Percentiles rank a stretch among this genome's conserved stretches.
Conservation (phyloP, 1,139 yeast species). For the Geotrichum restrictum region DNA sequence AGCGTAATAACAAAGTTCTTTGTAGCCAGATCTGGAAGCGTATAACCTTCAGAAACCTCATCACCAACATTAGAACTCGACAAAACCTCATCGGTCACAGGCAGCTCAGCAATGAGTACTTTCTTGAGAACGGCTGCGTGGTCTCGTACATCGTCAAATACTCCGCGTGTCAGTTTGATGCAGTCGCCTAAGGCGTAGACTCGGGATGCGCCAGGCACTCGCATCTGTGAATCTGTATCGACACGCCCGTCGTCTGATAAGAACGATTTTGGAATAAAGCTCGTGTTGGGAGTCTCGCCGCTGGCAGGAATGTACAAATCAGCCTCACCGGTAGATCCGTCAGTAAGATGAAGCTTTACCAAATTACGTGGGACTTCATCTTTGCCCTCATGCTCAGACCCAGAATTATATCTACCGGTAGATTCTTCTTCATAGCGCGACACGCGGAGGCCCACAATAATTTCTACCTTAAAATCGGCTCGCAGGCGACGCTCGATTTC, state of each 20-base stretch:
- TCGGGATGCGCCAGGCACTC: neutral
- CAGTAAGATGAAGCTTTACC: constrained; percentile 2
- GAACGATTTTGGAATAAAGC: constrained; percentile 3
- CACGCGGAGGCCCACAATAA: constrained; percentile 5
- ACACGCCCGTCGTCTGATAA: neutral
- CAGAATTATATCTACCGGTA: too few species aligned
- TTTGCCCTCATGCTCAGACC: too few species aligned
- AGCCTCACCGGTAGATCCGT: constrained; percentile 3
- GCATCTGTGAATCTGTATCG: neutral
- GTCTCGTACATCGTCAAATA: neutral
- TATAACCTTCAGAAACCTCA: neutral
- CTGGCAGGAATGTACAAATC: constrained; percentile 14
- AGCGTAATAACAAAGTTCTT: constrained; percentile 7
- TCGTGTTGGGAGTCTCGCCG: constrained; percentile 15
- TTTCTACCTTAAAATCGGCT: constrained; percentile 1
- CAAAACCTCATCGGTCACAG: neutral
- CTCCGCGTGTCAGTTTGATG: constrained; percentile 2
- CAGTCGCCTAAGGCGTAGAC: constrained; percentile 4
- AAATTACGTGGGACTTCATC: too few species aligned
- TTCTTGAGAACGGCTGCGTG: neutral
- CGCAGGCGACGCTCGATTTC: neutral
- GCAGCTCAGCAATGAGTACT: neutral
- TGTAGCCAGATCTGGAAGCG: neutral
- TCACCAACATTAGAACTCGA: neutral
- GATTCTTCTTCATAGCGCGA: too few species aligned